Conservation (phyloP, 805 yeast genomes). For the Ogataea angusta region DNA sequence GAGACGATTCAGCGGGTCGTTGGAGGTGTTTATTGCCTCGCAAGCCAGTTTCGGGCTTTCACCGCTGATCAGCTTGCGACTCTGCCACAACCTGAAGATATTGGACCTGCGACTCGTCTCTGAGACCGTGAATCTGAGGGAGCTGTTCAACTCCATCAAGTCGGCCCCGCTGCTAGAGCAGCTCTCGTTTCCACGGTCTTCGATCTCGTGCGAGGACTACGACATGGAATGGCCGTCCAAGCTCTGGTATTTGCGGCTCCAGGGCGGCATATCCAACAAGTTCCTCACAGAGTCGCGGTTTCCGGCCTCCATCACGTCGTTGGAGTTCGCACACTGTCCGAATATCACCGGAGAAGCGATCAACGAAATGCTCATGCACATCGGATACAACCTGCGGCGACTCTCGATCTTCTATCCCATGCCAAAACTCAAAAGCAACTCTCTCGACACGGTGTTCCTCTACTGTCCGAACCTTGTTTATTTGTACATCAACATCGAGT, state of each 20-base stretch:
- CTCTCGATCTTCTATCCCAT: conserved; percentile 80
- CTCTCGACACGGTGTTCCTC: conserved; percentile 69
- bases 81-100: conserved; percentile 60
- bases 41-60: conserved; percentile 93
- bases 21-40: conserved; percentile 79
- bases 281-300: conserved; percentile 68
- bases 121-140: conserved; percentile 81
- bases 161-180: conserved; percentile 62
- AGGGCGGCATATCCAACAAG: conserved; percentile 87
- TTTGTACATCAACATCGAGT: conserved; percentile 76
- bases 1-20: conserved; percentile 65
- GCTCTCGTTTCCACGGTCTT: conserved; percentile 84
- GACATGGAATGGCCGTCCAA: conserved; percentile 76
- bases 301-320: conserved; percentile 64
- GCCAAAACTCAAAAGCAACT: conserved; percentile 69
- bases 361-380: conserved; percentile 53
- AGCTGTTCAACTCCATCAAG: conserved; percentile 71
- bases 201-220: conserved; percentile 64
- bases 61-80: conserved; percentile 76
- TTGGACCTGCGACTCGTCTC: conserved; percentile 84
- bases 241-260: conserved; percentile 65
- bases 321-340: conserved; percentile 90
- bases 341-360: conserved; percentile 63
- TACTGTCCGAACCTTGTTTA: conserved; percentile 71
- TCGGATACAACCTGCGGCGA: conserved; percentile 63